Evolutionary conservation across 2,329 filamentous ascomycete species (phyloP).

Genomic region (Davidsoniella virescens): DNA sequence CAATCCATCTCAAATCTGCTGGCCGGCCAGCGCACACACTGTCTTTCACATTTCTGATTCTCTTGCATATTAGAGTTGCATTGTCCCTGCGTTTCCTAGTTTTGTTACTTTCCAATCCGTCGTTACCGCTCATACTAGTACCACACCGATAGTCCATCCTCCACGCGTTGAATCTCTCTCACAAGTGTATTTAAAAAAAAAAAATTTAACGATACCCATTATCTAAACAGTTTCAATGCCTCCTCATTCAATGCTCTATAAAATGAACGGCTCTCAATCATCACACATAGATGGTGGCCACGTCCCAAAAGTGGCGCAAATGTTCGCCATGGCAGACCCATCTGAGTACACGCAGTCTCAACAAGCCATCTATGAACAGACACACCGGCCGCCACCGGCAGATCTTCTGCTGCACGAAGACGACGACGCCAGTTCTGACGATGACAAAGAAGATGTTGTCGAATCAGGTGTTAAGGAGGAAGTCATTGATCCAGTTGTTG

Average conservation of each 20-base stretch:
- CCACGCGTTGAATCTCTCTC: no score
- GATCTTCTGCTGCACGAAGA: constrained; percentile 21
- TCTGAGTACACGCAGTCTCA: constrained; percentile 5
- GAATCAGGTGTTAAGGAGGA: constrained; percentile 23
- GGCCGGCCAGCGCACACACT: no score
- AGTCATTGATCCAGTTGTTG: constrained; percentile 48
- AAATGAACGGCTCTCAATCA: constrained; percentile 2
- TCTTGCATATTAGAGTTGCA: no score
- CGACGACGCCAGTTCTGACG: constrained; percentile 24
- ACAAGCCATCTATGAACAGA: constrained; percentile 3
- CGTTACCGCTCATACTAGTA: no score
- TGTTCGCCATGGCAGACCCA: constrained; percentile 11
- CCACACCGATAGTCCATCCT: no score
- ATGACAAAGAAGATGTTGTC: constrained; percentile 22
- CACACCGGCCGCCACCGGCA: constrained; percentile 1
- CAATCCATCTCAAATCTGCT: no score
- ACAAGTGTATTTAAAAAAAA: no score
- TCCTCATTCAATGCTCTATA: not conserved
- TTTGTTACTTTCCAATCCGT: no score
- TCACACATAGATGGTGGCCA: not conserved
- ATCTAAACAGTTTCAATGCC: not conserved
- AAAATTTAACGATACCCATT: not conserved
- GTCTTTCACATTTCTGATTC: no score
- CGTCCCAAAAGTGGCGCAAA: constrained; percentile 7
- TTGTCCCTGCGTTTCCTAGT: no score